phyloP scores from a whole-genome alignment of 306 rosid genomes.

The Rosa rugosa region DNA sequence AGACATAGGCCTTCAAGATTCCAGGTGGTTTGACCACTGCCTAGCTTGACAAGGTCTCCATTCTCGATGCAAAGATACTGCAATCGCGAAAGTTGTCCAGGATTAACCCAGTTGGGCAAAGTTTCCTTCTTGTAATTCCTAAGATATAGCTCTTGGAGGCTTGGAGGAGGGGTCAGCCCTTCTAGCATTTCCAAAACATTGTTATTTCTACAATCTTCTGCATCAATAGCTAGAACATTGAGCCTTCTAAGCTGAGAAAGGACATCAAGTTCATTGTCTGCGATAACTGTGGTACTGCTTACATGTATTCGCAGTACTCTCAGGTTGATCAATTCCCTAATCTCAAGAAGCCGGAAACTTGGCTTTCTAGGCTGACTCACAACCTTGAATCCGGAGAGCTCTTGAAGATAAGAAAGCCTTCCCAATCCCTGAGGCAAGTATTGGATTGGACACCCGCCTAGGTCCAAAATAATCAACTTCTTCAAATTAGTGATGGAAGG shows the following conservation, averaged over 20 bases:
- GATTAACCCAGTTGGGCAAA: slow-evolving; percentile 21
- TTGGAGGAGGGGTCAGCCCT: neutral
- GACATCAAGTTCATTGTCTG: slow-evolving; percentile 1
- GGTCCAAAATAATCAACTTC: slow-evolving; percentile 4
- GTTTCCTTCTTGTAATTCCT: neutral
- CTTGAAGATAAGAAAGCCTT: too few species aligned
- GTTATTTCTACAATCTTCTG: neutral
- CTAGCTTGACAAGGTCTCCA: neutral
- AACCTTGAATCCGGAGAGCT: slow-evolving; percentile 9
- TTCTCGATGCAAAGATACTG: slow-evolving; percentile 19
- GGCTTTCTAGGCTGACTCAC: neutral
- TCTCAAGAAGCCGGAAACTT: neutral
- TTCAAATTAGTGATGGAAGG: slow-evolving; percentile 1
- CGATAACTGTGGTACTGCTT: neutral
- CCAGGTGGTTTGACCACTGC: neutral
- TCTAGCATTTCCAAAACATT: slow-evolving; percentile 2
- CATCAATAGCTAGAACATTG: slow-evolving; percentile 15
- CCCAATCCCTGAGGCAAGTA: slow-evolving; percentile 3
- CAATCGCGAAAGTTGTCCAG: neutral
- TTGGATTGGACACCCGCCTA: slow-evolving; percentile 5
- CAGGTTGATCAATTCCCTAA: neutral
- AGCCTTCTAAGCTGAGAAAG: neutral
- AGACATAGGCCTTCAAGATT: neutral
- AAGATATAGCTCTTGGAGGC: slow-evolving; percentile 16
- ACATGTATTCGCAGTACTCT: slow-evolving; percentile 6